Evolutionary conservation across 352 stramenopile species (phyloP), one percentile per base, ranked within the genome.

Genomic region (Phytopythium cucurbitacearum): DNA sequence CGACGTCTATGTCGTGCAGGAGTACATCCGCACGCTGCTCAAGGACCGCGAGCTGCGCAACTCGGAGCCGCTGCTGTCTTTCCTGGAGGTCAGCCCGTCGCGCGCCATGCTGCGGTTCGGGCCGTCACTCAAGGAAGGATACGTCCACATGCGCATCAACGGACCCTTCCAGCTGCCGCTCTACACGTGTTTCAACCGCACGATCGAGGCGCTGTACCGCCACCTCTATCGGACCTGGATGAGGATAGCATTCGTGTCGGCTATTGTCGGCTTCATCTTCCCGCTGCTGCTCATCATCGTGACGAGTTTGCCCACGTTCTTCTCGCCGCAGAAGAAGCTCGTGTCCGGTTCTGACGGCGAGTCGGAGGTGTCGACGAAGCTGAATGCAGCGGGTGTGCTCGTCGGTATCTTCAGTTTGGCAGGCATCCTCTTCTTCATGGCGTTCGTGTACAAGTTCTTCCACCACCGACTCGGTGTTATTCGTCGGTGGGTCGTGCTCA

Each of bases 61-160:
- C 44, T 91, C 80, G 4, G 85, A 94, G 42, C 71, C 80, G 16
- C 53, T 94, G 50, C 53, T 94, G 48, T 78, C 75, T 15, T 94
- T 94, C 42, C 54, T 94, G 16, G 85, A 93, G 49, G 79, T 93
- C 16, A 91, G 78, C 39, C 80, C 85, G 42, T 89, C 80, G 15
- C 76, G 85, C 3, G 69, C 81, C 28, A 87, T 89, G 78, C 64
- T 82, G 28, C 73, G 80, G 6, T 85, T 89, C 16, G 84, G 84
- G 1, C 80, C 80, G 21, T 92, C 81, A 33, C 55, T 92, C 15
- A 94, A 94, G 35, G 85, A 94, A 64, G 85, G 85, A 12, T 94
- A 94, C 58, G 85, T 91, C 46, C 85, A 94, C 68, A 91, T 94
- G 85, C 82, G 84, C 65, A 89, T 91, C 54, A 94, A 92, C 62